These are phyloP conservation scores for Sarocladiaceae sp. DNA, from an alignment of 2,329 filamentous ascomycete species.

Conservation along the genomic window DNA sequence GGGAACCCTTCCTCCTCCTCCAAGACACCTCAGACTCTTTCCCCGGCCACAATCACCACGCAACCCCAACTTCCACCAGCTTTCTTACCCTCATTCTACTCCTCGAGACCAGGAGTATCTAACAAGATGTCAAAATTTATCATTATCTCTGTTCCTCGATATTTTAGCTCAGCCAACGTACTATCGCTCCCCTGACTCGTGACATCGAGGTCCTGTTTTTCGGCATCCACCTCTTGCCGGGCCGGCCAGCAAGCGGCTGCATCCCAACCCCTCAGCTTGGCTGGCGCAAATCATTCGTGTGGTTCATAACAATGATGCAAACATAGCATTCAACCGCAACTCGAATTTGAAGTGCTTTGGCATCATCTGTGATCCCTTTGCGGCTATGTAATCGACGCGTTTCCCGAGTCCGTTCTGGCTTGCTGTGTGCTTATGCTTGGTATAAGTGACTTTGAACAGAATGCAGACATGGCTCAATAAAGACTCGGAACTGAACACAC, in stretches of 20 bases:
- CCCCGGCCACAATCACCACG: constrained; percentile 24
- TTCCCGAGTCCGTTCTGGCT: not conserved
- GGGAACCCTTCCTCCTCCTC: constrained; percentile 17
- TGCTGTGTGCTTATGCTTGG: not conserved
- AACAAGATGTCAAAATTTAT: constrained; percentile 14
- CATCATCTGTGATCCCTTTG: not conserved
- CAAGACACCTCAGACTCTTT: constrained; percentile 23
- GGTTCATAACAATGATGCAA: not conserved
- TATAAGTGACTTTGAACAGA: not conserved
- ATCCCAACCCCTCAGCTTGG: no score
- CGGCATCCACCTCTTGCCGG: no score
- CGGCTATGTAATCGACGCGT: not conserved
- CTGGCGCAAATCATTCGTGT: no score
- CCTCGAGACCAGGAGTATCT: constrained; percentile 35
- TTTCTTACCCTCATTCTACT: constrained; percentile 63
- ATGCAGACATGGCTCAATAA: no score
- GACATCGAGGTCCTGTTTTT: constrained; percentile 1
- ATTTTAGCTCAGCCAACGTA: not conserved
- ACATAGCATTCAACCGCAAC: no score
- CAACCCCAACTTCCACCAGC: constrained; percentile 27
- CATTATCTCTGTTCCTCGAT: not conserved
- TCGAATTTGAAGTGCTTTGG: no score
- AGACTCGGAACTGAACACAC: no score
- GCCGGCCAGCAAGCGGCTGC: no score
- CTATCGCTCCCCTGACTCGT: not conserved